These are phyloP conservation scores for Curvularia spicifera DNA, from an alignment of 2,329 filamentous ascomycete species.

Conservation along the genomic window DNA sequence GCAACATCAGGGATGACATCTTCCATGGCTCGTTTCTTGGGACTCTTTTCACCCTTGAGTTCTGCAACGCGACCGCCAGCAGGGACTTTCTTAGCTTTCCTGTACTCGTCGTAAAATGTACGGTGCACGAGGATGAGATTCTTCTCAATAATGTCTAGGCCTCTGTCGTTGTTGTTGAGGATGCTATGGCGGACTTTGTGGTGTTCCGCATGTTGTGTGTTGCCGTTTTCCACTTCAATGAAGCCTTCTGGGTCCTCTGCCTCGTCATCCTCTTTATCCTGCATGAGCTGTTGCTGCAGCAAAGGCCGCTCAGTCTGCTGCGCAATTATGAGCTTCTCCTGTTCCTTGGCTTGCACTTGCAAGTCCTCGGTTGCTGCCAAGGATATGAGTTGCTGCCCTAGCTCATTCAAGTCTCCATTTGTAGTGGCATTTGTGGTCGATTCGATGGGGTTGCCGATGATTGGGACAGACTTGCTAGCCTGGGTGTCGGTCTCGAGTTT, in stretches of 20 bases:
- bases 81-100: constrained; percentile 57
- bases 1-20: constrained; percentile 82
- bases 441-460: constrained; percentile 34
- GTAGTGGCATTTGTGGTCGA: constrained; percentile 22
- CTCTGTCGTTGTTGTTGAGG: constrained; percentile 84
- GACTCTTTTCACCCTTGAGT: constrained; percentile 58
- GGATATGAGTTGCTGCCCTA: constrained; percentile 77
- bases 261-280: constrained; percentile 82
- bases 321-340: constrained; percentile 84
- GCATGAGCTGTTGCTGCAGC: constrained; percentile 87
- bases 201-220: constrained; percentile 39
- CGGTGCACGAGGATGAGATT: constrained; percentile 78
- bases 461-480: constrained; percentile 21
- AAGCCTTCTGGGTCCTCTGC: constrained; percentile 57
- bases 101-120: constrained; percentile 84
- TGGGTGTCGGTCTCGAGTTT: constrained; percentile 27
- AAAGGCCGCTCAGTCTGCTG: constrained; percentile 89
- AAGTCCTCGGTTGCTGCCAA: constrained; percentile 77
- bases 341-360: constrained; percentile 79
- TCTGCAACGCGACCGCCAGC: constrained; percentile 57
- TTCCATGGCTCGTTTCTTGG: constrained; percentile 56
- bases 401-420: constrained; percentile 61
- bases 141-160: constrained; percentile 76
- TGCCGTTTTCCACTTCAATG: constrained; percentile 49
- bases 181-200: constrained; percentile 71